Conservation (phyloP, 352 stramenopile genomes). For the Elongisporangium anandrum region DNA sequence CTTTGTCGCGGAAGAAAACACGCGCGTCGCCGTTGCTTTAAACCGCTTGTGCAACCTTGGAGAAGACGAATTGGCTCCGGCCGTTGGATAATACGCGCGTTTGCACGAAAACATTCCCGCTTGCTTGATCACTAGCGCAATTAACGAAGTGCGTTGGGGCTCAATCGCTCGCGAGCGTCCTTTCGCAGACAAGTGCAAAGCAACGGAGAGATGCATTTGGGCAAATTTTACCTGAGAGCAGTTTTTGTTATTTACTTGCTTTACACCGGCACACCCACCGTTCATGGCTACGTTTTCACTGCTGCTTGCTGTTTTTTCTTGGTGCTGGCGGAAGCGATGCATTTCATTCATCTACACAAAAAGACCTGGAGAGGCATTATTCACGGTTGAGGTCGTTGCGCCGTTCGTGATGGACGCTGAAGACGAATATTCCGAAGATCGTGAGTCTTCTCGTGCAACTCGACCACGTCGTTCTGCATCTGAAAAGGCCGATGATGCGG, state of each 20-base stretch:
- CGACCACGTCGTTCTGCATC: conserved; percentile 58
- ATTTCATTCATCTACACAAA: conserved; percentile 1
- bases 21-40: background rate
- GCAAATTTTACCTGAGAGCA: background rate
- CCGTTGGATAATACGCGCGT: background rate
- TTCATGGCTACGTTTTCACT: background rate
- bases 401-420: conserved; percentile 1
- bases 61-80: background rate
- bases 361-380: background rate
- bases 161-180: background rate
- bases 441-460: conserved; percentile 70
- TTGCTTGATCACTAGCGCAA: background rate
- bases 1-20: background rate
- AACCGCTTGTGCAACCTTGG: background rate
- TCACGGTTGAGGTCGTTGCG: background rate
- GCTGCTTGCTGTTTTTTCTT: background rate
- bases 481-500: conserved; percentile 49
- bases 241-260: conserved; percentile 1
- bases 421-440: conserved; percentile 55
- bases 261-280: background rate
- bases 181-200: background rate
- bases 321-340: background rate
- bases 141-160: background rate
- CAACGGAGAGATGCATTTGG: background rate
- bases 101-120: background rate